Conservation (phyloP, 495 filamentous ascomycete species). For the Tuber magnatum region DNA sequence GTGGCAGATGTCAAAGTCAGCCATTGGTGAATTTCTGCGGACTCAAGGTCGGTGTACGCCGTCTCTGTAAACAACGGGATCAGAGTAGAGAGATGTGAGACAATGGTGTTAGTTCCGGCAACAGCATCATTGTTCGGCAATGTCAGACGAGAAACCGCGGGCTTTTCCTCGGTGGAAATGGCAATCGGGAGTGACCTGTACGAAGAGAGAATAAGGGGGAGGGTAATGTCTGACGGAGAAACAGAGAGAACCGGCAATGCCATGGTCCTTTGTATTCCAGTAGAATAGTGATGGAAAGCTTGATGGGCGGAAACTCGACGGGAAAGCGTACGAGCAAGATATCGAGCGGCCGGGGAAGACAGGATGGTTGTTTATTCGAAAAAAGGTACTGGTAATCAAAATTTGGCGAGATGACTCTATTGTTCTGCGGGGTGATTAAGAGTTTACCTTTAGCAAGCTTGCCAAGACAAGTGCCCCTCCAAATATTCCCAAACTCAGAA, state of each 20-base stretch:
- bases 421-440: neutral
- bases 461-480: neutral
- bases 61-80: conserved; percentile 51
- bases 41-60: conserved; percentile 67
- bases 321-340: conserved; percentile 19
- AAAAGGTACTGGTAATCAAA: neutral
- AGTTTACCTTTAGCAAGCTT: neutral
- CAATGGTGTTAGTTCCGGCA: conserved; percentile 38
- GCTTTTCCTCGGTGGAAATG: conserved; percentile 11
- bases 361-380: neutral
- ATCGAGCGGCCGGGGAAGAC: neutral
- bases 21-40: conserved; percentile 83
- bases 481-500: neutral
- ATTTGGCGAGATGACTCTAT: neutral
- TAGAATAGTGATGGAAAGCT: conserved; percentile 11
- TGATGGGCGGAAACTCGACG: conserved; percentile 20
- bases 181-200: conserved; percentile 20
- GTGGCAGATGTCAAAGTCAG: conserved; percentile 59
- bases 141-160: conserved; percentile 27
- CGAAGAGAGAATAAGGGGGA: conserved; percentile 33
- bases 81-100: conserved; percentile 28
- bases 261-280: conserved; percentile 25
- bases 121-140: conserved; percentile 25
- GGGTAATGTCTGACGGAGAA: conserved; percentile 31
- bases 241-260: conserved; percentile 30